Percentiles rank a stretch among this genome's conserved stretches.
These are phyloP conservation scores for Candida mesenterica DNA, from an alignment of 1,139 yeast genomes.

Conservation along the genomic window DNA sequence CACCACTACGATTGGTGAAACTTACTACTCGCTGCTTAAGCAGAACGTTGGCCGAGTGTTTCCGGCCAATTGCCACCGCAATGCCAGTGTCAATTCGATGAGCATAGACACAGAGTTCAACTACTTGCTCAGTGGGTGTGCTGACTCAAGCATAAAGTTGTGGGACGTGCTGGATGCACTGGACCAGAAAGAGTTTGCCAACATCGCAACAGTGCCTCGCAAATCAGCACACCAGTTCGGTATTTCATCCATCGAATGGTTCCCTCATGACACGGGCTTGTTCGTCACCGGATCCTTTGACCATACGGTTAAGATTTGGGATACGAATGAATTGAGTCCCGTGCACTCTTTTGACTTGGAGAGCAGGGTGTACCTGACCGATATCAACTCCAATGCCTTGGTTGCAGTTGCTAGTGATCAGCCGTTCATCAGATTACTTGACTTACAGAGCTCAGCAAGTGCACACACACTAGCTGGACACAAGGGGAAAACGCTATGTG, in stretches of 20 bases:
- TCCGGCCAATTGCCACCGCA: constrained; percentile 38
- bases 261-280: constrained; percentile 87
- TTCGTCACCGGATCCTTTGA: constrained; percentile 83
- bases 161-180: constrained; percentile 48
- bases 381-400: constrained; percentile 46
- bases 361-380: constrained; percentile 54
- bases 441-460: constrained; percentile 66
- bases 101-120: constrained; percentile 58
- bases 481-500: constrained; percentile 58
- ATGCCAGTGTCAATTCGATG: constrained; percentile 61
- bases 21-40: constrained; percentile 32
- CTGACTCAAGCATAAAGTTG: constrained; percentile 67
- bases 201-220: constrained; percentile 48
- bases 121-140: constrained; percentile 69
- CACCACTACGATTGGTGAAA: constrained; percentile 39
- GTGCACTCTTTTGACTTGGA: constrained; percentile 64
- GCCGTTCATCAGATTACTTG: constrained; percentile 67
- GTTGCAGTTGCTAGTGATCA: constrained; percentile 74
- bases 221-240: constrained; percentile 68
- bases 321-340: constrained; percentile 58
- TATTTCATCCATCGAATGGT: constrained; percentile 75
- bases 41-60: constrained; percentile 31
- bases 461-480: constrained; percentile 71
- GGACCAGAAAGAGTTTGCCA: constrained; percentile 7
- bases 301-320: constrained; percentile 78